Base-by-base conservation (phyloP, 176 grass and related monocot genomes). In the Microstegium vimineum region DNA sequence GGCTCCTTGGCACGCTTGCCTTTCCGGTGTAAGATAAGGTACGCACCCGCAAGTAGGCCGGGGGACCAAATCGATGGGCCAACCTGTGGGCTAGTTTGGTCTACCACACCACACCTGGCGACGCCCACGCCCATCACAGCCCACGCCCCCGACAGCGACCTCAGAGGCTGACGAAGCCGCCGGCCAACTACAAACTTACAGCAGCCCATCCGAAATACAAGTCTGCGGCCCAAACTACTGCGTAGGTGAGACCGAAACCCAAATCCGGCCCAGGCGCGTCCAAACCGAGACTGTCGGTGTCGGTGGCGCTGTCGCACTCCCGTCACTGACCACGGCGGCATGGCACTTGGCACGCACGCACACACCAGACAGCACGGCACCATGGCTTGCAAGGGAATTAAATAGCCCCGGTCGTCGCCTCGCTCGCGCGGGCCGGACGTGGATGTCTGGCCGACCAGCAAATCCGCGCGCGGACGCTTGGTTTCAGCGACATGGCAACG, bases 381-480 rank as follows among this genome's bases (percentile, higher is more conserved):
- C 10, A 60, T 61, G 54, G 27, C 85, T 87, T 76, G 78, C 85
- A 82, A 61, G 71, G 57, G 30, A 76, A 61, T 62, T 37, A 51
- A 38, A 65, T 17, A 52, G 8, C 32, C 65, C 22, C 5, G 13
- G 35, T 70, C 26, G 62, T 45, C 66, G 27, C 36, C 37, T 56
- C 45, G 33, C 49, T 42, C 30, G 54, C 28, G 28, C 57, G 73
- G 54, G 40, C 18, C 9, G 49, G 85, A 91, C 17, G 85, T 91
- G 36, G 89, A 91, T 77, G 77, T 81, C 38, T 73, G 56, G 77
- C 80, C 81, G 18, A 8, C 22, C 9, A 62, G 59, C 60, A 75
- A 71, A 79, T 17, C 77, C 35, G 32, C 65, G n/a, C 8, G 18
- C 62, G 13, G 14, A 26, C 25, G 46, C 77, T 52, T 82, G 10